Percentiles rank a stretch among this genome's conserved stretches.
Conservation (phyloP, 352 stramenopile species). For the Saprolegnia diclina region DNA sequence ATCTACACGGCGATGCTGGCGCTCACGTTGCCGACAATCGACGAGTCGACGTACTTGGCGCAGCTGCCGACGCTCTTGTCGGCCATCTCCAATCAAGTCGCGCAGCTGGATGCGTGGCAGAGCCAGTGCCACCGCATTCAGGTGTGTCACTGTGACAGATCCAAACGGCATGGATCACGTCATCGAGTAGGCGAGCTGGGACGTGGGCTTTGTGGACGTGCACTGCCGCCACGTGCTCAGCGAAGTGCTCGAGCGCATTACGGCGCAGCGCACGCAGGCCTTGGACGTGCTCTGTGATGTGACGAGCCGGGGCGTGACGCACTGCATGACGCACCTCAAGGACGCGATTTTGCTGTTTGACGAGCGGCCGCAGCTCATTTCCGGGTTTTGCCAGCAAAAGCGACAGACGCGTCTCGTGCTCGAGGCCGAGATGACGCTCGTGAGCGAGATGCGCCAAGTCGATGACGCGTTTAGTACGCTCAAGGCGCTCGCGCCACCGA, state of each 20-base stretch:
- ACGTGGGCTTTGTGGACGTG: conserved; percentile 67
- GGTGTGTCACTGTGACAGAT: not conserved
- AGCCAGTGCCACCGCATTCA: conserved; percentile 20
- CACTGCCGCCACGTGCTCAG: conserved; percentile 54
- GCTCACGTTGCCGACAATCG: conserved; percentile 5
- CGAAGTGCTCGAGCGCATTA: conserved; percentile 57
- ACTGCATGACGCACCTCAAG: conserved; percentile 45
- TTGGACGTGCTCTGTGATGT: conserved; percentile 40
- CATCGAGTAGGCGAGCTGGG: conserved; percentile 38
- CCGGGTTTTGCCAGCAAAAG: conserved; percentile 67
- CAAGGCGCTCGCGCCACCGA: conserved; percentile 37
- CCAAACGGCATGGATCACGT: not conserved
- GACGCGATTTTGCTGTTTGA: conserved; percentile 45
- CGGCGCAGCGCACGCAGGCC: conserved; percentile 39
- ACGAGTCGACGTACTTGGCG: conserved; percentile 1
- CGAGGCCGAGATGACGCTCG: conserved; percentile 49
- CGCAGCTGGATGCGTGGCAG: conserved; percentile 20
- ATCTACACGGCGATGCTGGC: conserved; percentile 16
- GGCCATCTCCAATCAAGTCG: not conserved
- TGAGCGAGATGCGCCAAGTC: conserved; percentile 63
- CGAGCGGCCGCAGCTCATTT: conserved; percentile 61
- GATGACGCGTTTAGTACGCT: conserved; percentile 54
- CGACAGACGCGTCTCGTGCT: conserved; percentile 49
- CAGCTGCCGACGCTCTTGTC: conserved; percentile 1
- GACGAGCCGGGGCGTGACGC: conserved; percentile 32